Percentiles rank a stretch among this genome's conserved stretches.
These are phyloP conservation scores for Cudoniella acicularis DNA, from an alignment of 495 filamentous ascomycete genomes.

Conservation along the genomic window DNA sequence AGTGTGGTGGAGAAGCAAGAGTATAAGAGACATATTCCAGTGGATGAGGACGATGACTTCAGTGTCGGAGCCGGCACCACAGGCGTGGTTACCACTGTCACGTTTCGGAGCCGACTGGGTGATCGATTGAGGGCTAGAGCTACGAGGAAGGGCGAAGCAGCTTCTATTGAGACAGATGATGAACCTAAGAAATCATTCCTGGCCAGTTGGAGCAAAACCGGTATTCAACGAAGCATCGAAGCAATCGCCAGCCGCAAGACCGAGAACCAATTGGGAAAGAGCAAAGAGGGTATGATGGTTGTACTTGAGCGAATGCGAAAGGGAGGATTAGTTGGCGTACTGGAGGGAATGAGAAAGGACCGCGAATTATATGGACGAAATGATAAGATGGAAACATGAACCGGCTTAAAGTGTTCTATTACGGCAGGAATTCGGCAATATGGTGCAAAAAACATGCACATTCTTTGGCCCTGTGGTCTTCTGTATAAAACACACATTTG, in stretches of 20 bases:
- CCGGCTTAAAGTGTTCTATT: not conserved
- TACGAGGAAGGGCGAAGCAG: constrained; percentile 19
- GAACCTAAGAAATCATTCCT: constrained; percentile 62
- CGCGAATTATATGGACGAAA: constrained; percentile 33
- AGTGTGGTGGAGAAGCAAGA: constrained; percentile 86
- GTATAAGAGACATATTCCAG: constrained; percentile 42
- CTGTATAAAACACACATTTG: constrained; percentile 16
- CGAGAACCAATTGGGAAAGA: constrained; percentile 76
- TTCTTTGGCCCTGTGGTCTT: not conserved
- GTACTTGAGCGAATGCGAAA: constrained; percentile 81
- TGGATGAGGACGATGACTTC: constrained; percentile 18
- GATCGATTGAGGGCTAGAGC: constrained; percentile 56
- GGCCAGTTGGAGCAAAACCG: constrained; percentile 68
- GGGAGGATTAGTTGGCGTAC: constrained; percentile 78
- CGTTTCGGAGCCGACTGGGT: constrained; percentile 79
- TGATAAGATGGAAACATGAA: not conserved
- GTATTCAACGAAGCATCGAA: constrained; percentile 88
- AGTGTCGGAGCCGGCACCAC: constrained; percentile 55
- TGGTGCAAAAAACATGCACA: not conserved
- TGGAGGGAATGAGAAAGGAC: constrained; percentile 80
- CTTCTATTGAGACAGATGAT: constrained; percentile 36
- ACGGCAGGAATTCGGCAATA: not conserved
- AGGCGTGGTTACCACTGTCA: constrained; percentile 78
- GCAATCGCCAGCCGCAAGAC: constrained; percentile 80
- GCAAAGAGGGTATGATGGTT: constrained; percentile 91